These are phyloP conservation scores for Starmerella davenportii DNA, from an alignment of 805 yeast species.

Conservation along the genomic window DNA sequence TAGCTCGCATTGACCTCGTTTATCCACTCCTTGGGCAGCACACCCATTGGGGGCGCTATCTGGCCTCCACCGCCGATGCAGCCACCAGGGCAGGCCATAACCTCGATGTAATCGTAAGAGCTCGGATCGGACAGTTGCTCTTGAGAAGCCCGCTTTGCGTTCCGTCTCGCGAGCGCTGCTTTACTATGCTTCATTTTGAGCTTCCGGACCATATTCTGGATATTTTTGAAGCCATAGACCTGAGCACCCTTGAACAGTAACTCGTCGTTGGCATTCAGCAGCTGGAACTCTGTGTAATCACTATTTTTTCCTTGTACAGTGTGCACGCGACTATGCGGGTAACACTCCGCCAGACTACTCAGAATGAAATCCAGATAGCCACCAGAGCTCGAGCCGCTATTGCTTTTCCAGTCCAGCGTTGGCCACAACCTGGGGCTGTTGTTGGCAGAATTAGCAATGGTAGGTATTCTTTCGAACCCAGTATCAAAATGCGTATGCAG, in stretches of 20 bases:
- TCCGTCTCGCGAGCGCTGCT: conserved; percentile 10
- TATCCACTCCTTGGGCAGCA: conserved; percentile 20
- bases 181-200: conserved; percentile 28
- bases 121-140: conserved; percentile 33
- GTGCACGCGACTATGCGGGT: conserved; percentile 7
- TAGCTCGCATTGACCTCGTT: conserved; percentile 24
- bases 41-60: conserved; percentile 29
- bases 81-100: conserved; percentile 98
- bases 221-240: conserved; percentile 83
- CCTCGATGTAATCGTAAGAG: conserved; percentile 65
- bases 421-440: conserved; percentile 50
- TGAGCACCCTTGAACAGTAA: conserved; percentile 42
- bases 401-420: conserved; percentile 30
- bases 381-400: conserved; percentile 71
- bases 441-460: not conserved
- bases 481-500: conserved; percentile 32
- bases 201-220: conserved; percentile 80
- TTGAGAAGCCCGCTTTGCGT: not conserved
- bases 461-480: conserved; percentile 18
- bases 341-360: conserved; percentile 5
- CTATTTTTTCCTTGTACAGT: conserved; percentile 49
- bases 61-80: conserved; percentile 97
- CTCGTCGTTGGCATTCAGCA: conserved; percentile 25
- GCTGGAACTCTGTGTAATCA: conserved; percentile 54
- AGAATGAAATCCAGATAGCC: conserved; percentile 70